Base-by-base conservation (phyloP, 805 yeast species). In the Zygoascus bituminiphila region DNA sequence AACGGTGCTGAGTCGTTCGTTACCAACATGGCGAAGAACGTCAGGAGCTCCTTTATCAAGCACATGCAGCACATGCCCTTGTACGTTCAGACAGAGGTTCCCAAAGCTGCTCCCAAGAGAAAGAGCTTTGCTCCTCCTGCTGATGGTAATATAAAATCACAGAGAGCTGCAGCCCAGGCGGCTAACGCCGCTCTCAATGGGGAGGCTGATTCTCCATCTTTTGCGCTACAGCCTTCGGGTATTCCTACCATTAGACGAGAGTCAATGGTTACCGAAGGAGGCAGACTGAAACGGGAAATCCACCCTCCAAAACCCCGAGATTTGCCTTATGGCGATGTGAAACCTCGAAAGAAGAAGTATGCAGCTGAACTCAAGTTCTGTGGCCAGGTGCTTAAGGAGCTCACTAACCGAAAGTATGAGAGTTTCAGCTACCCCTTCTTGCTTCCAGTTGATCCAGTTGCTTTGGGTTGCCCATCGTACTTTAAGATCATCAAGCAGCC, bases 221-320 rank as follows among this genome's bases (percentile, higher is more conserved):
- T 58, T 51, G 67, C 70, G 26, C 54, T 69, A 33, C 66, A 64
- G 43, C 62, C 68, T 1, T 62, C 73, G 39, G 83, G 80, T 14
- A 72, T 77, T 19, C 85, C 84, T 9, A 69, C 69, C n/a, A 76
- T 83, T 44, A 76, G 95, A 63, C 75, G 91, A 50, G 95, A 88
- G 52, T 79, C 84, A 26, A 79, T 82, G 21, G 61, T 66, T 24
- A 36, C 47, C 3, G 85, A 81, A 46, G 93, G 89, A 25, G 61
- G 61, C 10, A 76, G 98, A 56, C 98, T 98, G 35, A 91, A 91
- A 67, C 79, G 98, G 57, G 93, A 88, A 57, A 88, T 93, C 43
- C 97, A 89, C 64, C 98, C 98, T 2, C 98, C 98, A 47, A 83
- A 85, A 62, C 86, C 96, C 26, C 87, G 87, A 62, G 97, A 93